Evolutionary conservation across 31 red algal genomes (phyloP).

Genomic region (Asparagopsis taxiformis): DNA sequence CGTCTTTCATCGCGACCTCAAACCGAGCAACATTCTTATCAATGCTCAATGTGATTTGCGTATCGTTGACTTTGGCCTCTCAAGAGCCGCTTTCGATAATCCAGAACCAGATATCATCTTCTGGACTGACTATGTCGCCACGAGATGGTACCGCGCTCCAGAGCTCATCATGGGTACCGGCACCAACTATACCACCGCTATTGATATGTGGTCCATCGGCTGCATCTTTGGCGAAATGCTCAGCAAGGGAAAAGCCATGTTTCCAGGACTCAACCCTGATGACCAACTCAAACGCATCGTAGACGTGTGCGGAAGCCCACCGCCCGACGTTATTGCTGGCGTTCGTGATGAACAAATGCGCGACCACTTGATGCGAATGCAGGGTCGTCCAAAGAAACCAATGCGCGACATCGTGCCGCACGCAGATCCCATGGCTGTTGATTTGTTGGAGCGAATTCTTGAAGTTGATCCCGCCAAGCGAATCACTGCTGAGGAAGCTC

Average conservation of each 20-base stretch:
- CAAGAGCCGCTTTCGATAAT: conserved; percentile 73
- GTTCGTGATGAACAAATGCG: conserved; percentile 77
- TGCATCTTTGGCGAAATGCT: conserved; percentile 99
- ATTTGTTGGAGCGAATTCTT: conserved; percentile 72
- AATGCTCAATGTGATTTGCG: conserved; percentile 90
- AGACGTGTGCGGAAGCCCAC: conserved; percentile 72
- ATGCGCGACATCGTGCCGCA: conserved; percentile 52
- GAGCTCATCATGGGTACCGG: conserved; percentile 91
- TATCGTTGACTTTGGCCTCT: conserved; percentile 94
- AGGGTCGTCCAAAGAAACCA: conserved; percentile 22
- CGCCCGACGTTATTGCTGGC: conserved; percentile 43
- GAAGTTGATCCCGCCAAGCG: conserved; percentile 85
- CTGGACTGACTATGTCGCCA: conserved; percentile 99
- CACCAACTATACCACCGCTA: conserved; percentile 90
- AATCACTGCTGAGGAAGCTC: conserved; percentile 64
- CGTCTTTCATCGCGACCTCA: no score
- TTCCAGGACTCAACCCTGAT: conserved; percentile 85
- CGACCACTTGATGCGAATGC: conserved; percentile 59
- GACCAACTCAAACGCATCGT: conserved; percentile 83
- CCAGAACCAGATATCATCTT: conserved; percentile 77
- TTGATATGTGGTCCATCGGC: conserved; percentile 98
- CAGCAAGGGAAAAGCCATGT: conserved; percentile 84
- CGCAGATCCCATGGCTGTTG: conserved; percentile 51
- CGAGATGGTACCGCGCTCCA: conserved; percentile 97
- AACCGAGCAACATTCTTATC: conserved; percentile 94